Evolutionary conservation across 306 rosid genomes (phyloP).

Genomic region (Cucurbita moschata): DNA sequence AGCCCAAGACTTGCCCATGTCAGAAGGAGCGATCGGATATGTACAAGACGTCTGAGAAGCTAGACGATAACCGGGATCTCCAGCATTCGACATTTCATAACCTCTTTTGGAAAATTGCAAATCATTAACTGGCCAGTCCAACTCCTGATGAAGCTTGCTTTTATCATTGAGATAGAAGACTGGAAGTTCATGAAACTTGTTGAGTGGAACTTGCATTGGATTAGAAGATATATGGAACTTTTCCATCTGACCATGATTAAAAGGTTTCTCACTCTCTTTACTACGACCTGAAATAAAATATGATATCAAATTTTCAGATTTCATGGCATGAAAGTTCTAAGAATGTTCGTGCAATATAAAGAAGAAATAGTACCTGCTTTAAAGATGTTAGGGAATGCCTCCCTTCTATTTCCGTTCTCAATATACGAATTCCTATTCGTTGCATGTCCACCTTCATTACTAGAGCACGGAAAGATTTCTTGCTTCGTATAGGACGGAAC

Average conservation of each 20-base stretch:
- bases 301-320: not conserved
- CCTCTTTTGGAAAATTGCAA: constrained; percentile 30
- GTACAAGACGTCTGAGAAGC: constrained; percentile 7
- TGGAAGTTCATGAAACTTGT: constrained; percentile 33
- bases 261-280: constrained; percentile 29
- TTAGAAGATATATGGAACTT: constrained; percentile 32
- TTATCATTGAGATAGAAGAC: constrained; percentile 21
- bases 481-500: constrained; percentile 29
- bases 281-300: constrained; percentile 38
- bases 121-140: constrained; percentile 38
- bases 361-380: constrained; percentile 50
- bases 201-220: constrained; percentile 28
- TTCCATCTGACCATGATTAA: constrained; percentile 12
- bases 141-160: constrained; percentile 26
- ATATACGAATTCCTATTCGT: constrained; percentile 19
- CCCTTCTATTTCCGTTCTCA: constrained; percentile 40
- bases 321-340: not conserved
- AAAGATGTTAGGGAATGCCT: constrained; percentile 32
- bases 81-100: constrained; percentile 9
- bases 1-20: constrained; percentile 4
- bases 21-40: not conserved
- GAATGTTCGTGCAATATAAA: not conserved
- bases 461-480: constrained; percentile 29
- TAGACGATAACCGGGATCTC: not conserved
- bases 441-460: constrained; percentile 26